Conservation (phyloP, 257 asterid genomes). For the Nicotiana undulata region DNA sequence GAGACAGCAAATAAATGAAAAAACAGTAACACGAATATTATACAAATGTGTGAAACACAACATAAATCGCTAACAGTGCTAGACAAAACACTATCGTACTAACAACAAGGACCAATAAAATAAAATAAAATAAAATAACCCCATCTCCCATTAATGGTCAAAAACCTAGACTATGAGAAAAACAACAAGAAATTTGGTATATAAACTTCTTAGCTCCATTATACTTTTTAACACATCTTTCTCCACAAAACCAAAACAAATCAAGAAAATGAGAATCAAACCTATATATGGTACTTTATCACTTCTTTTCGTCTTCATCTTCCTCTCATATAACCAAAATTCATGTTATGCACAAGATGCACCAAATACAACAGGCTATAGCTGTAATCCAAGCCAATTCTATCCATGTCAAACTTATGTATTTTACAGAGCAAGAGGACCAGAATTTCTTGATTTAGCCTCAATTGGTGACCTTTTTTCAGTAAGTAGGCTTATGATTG, state of each 20-base stretch:
- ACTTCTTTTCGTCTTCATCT: conserved; percentile 12
- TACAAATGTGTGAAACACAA: no score
- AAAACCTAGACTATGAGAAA: background rate
- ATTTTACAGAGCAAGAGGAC: conserved; percentile 55
- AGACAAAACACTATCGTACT: no score
- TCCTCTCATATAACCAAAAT: conserved; percentile 11
- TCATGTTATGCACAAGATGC: conserved; percentile 25
- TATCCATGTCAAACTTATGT: conserved; percentile 65
- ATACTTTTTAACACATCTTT: background rate
- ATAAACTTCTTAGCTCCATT: background rate
- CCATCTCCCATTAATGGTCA: background rate
- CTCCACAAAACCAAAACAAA: background rate
- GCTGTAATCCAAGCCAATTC: conserved; percentile 43
- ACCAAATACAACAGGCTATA: conserved; percentile 53
- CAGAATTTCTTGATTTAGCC: conserved; percentile 61
- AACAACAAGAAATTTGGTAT: background rate
- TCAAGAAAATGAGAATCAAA: conserved; percentile 12
- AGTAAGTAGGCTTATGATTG: conserved; percentile 59
- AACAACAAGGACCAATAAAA: no score
- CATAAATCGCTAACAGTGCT: no score
- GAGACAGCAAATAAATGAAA: no score
- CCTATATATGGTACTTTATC: background rate
- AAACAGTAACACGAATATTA: no score
- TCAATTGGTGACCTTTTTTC: conserved; percentile 76
- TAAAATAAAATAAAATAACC: no score